Percentiles rank a stretch among this genome's conserved stretches.
Conservation (phyloP, 768 basidiomycete species). For the Tricholoma saponaceum region DNA sequence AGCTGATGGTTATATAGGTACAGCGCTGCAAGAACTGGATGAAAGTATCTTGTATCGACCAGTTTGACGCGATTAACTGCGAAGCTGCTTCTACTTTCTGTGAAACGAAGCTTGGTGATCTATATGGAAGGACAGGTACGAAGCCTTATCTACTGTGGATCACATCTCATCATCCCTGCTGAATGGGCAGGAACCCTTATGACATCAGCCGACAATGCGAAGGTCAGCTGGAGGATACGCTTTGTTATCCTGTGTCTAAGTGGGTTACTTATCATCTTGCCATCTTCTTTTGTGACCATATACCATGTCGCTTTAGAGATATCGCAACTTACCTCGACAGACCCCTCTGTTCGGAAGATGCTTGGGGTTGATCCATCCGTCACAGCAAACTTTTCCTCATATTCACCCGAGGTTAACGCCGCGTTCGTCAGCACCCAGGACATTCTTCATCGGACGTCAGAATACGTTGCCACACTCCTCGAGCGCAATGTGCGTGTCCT, state of each 20-base stretch:
- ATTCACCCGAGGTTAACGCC: conserved; percentile 42
- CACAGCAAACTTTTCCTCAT: conserved; percentile 47
- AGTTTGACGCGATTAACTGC: conserved; percentile 61
- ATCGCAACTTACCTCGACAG: conserved; percentile 60
- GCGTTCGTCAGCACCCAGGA: conserved; percentile 54
- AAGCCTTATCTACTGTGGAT: conserved; percentile 19
- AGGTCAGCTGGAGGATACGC: conserved; percentile 35
- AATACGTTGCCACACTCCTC: conserved; percentile 51
- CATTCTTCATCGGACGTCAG: conserved; percentile 42
- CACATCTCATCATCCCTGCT: background rate
- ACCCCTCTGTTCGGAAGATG: conserved; percentile 42
- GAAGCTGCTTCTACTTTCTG: conserved; percentile 61
- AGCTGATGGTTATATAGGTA: conserved; percentile 32
- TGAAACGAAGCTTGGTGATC: conserved; percentile 27
- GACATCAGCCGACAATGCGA: conserved; percentile 61
- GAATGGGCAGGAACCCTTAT: conserved; percentile 51
- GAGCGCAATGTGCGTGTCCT: conserved; percentile 51
- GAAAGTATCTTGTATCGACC: conserved; percentile 53
- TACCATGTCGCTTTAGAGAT: conserved; percentile 27
- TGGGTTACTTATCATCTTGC: conserved; percentile 5
- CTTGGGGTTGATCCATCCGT: conserved; percentile 49
- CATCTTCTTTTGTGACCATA: background rate
- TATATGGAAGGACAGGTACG: conserved; percentile 34
- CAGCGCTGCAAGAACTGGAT: conserved; percentile 58
- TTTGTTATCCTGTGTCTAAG: conserved; percentile 55